Conservation (phyloP, 352 stramenopile species). For the Phytophthora lateralis region DNA sequence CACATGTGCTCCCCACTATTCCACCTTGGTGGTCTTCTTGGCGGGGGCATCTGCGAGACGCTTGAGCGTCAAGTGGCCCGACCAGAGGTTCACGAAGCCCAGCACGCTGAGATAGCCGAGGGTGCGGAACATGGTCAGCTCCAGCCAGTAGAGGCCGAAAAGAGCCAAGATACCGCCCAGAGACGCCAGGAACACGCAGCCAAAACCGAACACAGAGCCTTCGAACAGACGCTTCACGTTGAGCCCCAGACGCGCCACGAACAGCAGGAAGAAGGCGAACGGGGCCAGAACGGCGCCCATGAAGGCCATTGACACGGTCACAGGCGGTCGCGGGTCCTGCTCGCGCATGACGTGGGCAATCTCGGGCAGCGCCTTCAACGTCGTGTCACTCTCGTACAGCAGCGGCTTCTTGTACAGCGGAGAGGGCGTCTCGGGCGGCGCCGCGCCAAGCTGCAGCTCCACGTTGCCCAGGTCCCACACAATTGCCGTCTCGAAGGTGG, state of each 20-base stretch:
- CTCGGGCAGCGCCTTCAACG: constrained; percentile 82
- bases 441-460: constrained; percentile 68
- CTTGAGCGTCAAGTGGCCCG: constrained; percentile 82
- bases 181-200: constrained; percentile 74
- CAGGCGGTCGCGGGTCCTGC: constrained; percentile 68
- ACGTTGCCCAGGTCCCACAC: constrained; percentile 75
- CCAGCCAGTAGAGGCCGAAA: constrained; percentile 88
- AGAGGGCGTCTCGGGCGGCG: constrained; percentile 62
- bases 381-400: constrained; percentile 88
- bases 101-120: constrained; percentile 76
- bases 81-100: constrained; percentile 58
- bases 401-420: constrained; percentile 88
- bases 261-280: constrained; percentile 66
- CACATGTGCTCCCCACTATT: constrained; percentile 37
- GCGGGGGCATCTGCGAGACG: constrained; percentile 51
- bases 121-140: constrained; percentile 90
- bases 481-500: constrained; percentile 79
- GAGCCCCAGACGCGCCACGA: constrained; percentile 58
- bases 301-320: constrained; percentile 76
- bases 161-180: constrained; percentile 77
- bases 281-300: constrained; percentile 62
- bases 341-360: constrained; percentile 89
- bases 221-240: constrained; percentile 78
- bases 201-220: constrained; percentile 68
- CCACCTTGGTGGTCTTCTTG: constrained; percentile 63